Evolutionary conservation across 805 yeast species (phyloP), one percentile per base, ranked within the genome.

Genomic region (Nakazawaea ishiwadae): DNA sequence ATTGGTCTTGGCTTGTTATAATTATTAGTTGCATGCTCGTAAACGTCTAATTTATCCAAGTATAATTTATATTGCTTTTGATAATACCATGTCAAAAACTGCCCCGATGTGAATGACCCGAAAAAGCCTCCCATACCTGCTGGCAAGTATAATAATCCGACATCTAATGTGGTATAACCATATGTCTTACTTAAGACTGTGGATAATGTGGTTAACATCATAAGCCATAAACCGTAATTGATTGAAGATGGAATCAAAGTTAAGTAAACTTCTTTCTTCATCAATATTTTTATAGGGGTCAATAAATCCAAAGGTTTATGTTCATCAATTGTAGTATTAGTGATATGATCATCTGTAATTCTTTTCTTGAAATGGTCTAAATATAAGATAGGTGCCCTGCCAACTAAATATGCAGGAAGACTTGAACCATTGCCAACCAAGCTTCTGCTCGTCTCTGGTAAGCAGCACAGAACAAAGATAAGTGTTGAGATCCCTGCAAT

Each of bases 361-460:
- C 65, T 54, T 12, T 52, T 48, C 20, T 52, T 50, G 40, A 59
- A 61, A 14, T 46, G 44, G 1, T 59, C 54, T 4, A 66, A 47
- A 24, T 54, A 48, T 39, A 78, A 52, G 1, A 75, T 51, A 0
- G 80, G 79, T 1, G 81, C 69, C 35, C 52, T 63, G 46, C 75
- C 68, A 3, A 69, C n/a, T 4, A 58, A 29, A 0, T 44, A 48
- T 26, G 49, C 55, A 0, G 95, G 95, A 2, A 48, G 52, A 1
- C 1, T 40, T 15, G 89, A 74, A 1, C 89, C 85, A 57, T 86
- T 85, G 0, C 95, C 96, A 1, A 79, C 91, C 6, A 84, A 57
- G 5, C 73, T 59, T 42, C 96, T 67, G 30, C 74, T 73, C 0
- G 96, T 89, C 54, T 89, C 96, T 1, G 96, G 95, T 14, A 88